These are phyloP conservation scores for Puya raimondii DNA, from an alignment of 176 grass and related monocot genomes.

Conservation along the genomic window DNA sequence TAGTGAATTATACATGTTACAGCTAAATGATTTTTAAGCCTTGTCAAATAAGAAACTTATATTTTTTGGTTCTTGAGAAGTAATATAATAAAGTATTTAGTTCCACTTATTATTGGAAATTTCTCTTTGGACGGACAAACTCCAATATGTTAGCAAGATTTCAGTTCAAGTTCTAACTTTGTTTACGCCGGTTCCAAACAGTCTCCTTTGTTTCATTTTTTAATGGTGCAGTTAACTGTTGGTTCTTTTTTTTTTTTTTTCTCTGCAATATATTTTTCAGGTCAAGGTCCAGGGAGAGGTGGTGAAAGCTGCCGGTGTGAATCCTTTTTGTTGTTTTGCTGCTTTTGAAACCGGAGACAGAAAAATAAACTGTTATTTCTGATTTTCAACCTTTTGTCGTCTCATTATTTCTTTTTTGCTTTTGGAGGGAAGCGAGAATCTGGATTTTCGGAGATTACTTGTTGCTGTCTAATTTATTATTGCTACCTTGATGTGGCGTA, in stretches of 20 bases:
- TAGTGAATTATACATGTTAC: no score
- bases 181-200: background rate
- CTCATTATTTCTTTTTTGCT: constrained; percentile 33
- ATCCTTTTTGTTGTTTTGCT: constrained; percentile 1
- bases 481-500: constrained; percentile 34
- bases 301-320: constrained; percentile 40
- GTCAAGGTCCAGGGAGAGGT: constrained; percentile 42
- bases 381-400: constrained; percentile 19
- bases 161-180: background rate
- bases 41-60: no score
- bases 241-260: background rate
- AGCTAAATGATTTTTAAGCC: no score
- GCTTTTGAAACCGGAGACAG: constrained; percentile 30
- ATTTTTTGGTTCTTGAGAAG: no score
- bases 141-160: no score
- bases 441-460: constrained; percentile 27
- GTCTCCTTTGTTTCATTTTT: constrained; percentile 1
- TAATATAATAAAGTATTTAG: no score
- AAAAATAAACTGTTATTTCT: constrained; percentile 44
- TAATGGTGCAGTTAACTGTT: background rate
- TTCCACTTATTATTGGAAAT: no score
- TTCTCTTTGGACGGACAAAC: no score
- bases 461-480: constrained; percentile 31
- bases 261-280: constrained; percentile 24
- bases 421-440: constrained; percentile 34